Conservation (phyloP, 2,329 filamentous ascomycete genomes). For the Pseudocercospora eumusae region DNA sequence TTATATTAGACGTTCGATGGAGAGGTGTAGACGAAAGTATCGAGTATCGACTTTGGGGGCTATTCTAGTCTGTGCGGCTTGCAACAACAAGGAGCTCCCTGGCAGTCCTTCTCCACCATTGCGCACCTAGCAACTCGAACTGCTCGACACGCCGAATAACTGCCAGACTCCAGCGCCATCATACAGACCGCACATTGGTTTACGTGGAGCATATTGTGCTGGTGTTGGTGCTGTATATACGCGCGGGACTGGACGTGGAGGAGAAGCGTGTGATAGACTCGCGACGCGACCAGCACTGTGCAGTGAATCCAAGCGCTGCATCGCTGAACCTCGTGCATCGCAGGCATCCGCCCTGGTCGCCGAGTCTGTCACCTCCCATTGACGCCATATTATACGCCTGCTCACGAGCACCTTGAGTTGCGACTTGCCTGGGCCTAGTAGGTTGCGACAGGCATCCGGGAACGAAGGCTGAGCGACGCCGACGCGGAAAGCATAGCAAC, state of each 20-base stretch:
- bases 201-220: not conserved
- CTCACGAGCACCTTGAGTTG: slow-evolving; percentile 15
- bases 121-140: not conserved
- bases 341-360: slow-evolving; percentile 16
- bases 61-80: not conserved
- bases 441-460: slow-evolving; percentile 4
- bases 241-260: too few species aligned
- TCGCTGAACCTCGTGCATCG: not conserved
- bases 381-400: slow-evolving; percentile 21
- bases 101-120: not conserved
- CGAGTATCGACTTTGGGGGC: not conserved
- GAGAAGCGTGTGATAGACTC: not conserved
- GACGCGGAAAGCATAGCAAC: slow-evolving; percentile 1
- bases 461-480: not conserved
- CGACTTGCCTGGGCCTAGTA: not conserved
- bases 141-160: not conserved
- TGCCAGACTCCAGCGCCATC: not conserved
- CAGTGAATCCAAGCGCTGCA: not conserved
- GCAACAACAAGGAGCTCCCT: not conserved
- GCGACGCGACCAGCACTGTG: not conserved
- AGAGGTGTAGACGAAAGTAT: not conserved
- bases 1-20: slow-evolving; percentile 1
- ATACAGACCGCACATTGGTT: not conserved
- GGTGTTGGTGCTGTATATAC: not conserved
- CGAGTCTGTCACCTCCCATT: slow-evolving; percentile 13